These are phyloP conservation scores for Clonostachys solani DNA, from an alignment of 2,329 filamentous ascomycete species.

Conservation along the genomic window DNA sequence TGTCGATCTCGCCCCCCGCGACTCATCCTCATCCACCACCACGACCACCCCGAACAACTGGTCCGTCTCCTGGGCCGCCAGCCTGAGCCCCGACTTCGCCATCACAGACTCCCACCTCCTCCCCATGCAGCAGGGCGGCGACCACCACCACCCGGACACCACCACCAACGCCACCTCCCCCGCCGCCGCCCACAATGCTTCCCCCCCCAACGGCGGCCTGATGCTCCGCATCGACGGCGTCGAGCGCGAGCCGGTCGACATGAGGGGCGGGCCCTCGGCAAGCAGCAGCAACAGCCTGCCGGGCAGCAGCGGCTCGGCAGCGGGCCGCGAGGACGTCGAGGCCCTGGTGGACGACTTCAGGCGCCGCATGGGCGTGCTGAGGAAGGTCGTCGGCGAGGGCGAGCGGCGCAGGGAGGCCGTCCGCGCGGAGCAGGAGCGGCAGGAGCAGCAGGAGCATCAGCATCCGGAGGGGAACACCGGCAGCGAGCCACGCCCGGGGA, in stretches of 20 bases:
- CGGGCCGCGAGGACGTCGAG: conserved; percentile 42
- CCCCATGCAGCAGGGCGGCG: conserved; percentile 34
- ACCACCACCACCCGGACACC: conserved; percentile 15
- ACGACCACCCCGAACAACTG: conserved; percentile 25
- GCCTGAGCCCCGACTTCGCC: conserved; percentile 71
- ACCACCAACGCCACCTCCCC: conserved; percentile 19
- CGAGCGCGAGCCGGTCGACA: conserved; percentile 16
- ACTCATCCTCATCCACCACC: neutral
- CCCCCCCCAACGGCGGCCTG: conserved; percentile 15
- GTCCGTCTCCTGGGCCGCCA: conserved; percentile 64
- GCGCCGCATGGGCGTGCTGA: conserved; percentile 49
- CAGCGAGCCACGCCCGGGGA: conserved; percentile 4
- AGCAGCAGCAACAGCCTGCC: conserved; percentile 1
- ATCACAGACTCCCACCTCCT: conserved; percentile 40
- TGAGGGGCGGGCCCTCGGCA: neutral
- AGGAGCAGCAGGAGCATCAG: neutral
- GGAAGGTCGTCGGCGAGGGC: conserved; percentile 48
- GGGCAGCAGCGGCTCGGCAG: conserved; percentile 1
- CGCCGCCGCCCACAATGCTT: neutral
- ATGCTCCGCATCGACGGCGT: conserved; percentile 29
- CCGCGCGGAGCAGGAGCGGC: conserved; percentile 7
- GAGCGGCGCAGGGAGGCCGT: conserved; percentile 33
- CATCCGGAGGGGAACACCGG: conserved; percentile 2
- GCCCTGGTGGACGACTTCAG: conserved; percentile 53
- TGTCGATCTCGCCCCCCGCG: conserved; percentile 45